Evolutionary conservation across 2,329 filamentous ascomycete genomes (phyloP).

Genomic region (Epichloe hybrida): DNA sequence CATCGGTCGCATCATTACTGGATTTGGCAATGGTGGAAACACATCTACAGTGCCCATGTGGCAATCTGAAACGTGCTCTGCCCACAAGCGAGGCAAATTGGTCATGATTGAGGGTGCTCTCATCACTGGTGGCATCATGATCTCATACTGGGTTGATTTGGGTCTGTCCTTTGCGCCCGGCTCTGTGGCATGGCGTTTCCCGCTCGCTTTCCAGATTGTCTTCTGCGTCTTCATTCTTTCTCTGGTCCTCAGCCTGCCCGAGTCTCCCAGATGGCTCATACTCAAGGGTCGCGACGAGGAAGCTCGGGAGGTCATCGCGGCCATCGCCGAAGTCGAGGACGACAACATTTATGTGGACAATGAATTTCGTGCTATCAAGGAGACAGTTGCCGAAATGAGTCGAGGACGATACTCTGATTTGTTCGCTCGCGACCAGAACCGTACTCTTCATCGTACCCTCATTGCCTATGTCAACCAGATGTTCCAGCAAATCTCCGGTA

Average conservation of each 20-base stretch:
- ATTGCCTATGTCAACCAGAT: conserved; percentile 50
- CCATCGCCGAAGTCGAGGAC: conserved; percentile 38
- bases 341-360: conserved; percentile 44
- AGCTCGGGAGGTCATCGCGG: conserved; percentile 32
- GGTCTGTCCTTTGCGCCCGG: conserved; percentile 36
- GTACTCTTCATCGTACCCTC: conserved; percentile 43
- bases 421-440: conserved; percentile 44
- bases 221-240: conserved; percentile 45
- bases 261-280: conserved; percentile 37
- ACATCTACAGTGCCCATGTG: conserved; percentile 45
- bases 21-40: conserved; percentile 43
- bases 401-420: conserved; percentile 46
- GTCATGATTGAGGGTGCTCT: conserved; percentile 48
- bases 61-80: conserved; percentile 45
- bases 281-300: conserved; percentile 33
- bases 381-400: conserved; percentile 55
- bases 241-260: conserved; percentile 38
- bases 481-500: conserved; percentile 52
- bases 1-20: conserved; percentile 43
- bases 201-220: conserved; percentile 38
- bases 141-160: conserved; percentile 48
- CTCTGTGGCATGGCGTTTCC: conserved; percentile 41
- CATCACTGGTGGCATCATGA: conserved; percentile 42
- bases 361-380: conserved; percentile 47
- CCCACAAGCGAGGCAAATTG: conserved; percentile 44